Conservation (phyloP, 352 stramenopile genomes). For the Phytophthora podocarpi region DNA sequence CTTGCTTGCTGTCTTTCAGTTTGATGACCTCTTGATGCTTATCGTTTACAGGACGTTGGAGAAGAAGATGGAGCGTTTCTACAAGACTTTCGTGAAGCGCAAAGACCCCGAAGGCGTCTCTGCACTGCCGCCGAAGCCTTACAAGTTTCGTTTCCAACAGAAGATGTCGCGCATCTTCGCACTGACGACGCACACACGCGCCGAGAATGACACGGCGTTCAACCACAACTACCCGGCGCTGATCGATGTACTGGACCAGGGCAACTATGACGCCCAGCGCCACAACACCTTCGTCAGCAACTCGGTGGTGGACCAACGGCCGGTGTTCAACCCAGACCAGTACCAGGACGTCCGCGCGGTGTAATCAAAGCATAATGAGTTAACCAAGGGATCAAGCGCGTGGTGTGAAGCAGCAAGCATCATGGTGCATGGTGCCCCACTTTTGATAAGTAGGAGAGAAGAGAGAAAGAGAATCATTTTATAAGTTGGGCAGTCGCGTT, state of each 20-base stretch:
- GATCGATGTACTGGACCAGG: conserved; percentile 83
- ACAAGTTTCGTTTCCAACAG: conserved; percentile 92
- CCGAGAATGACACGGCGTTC: conserved; percentile 68
- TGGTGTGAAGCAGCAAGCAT: neutral
- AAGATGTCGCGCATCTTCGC: conserved; percentile 91
- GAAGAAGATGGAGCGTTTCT: conserved; percentile 92
- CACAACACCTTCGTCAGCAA: conserved; percentile 57
- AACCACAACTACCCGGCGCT: conserved; percentile 77
- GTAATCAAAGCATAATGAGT: conserved; percentile 34
- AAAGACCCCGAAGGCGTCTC: conserved; percentile 89
- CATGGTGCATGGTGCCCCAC: conserved; percentile 8
- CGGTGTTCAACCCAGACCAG: conserved; percentile 51
- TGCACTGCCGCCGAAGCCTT: conserved; percentile 87
- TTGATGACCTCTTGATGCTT: conserved; percentile 7
- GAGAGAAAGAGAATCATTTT: conserved; percentile 26
- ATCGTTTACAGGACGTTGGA: conserved; percentile 72
- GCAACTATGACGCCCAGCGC: conserved; percentile 65
- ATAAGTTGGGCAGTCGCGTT: too few relatives aligned
- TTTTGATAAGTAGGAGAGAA: conserved; percentile 33
- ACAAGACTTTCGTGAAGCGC: conserved; percentile 89
- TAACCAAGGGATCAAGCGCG: conserved; percentile 7
- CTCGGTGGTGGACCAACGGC: conserved; percentile 50
- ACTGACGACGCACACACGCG: conserved; percentile 63
- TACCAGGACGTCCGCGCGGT: conserved; percentile 50
- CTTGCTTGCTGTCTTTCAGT: neutral